Evolutionary conservation across 2,329 filamentous ascomycete genomes (phyloP), one percentile per base, ranked within the genome.

Genomic region (Blastomyces parvus): DNA sequence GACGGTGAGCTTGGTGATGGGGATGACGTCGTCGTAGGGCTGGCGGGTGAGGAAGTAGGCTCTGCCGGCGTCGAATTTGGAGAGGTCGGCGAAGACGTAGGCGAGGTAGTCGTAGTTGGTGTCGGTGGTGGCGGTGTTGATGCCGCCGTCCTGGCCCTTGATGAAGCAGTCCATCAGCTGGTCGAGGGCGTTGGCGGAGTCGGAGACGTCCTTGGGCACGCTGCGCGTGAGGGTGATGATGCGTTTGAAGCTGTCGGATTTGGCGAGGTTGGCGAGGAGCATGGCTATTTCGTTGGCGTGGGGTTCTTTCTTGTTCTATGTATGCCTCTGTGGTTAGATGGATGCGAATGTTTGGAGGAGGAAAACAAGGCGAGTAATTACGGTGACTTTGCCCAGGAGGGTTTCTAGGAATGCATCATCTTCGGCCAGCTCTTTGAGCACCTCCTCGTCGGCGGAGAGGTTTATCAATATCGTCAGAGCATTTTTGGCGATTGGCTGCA

Each of bases 151-250:
- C 27, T 90, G 87, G 25, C 93, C 93, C 78, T 94, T 95, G 73
- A 97, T 94, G 73, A 99, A 99, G 69, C 95, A 88, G 74, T 97
- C 94, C 74, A 99, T 86, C 38, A 99, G 80, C 76, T 97, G 94
- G 74, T 97, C 91, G 70, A 97, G 84, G 4, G 90, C 87, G 64
- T 85, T 81, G 44, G 87, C 83, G 50, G 90, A 89, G 0, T 85
- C 88, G 6, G 85, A 86, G 7, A 96, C 83, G n/a, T 82, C 81
- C 62, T 86, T 83, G 2, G 91, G 88, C 0, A 87, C 75, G 7
- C 83, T 78, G 66, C 91, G 88, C 70, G 88, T 88, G 62, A 88
- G 80, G 4, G 81, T 80, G 13, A 93, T 76, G 4, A 97, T 80
- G 53, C 82, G 82, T 67, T 88, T 88, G 63, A 96, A 76, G 6